These are phyloP conservation scores for Candida pseudocylindracea DNA, from an alignment of 1,139 yeast genomes.

Conservation along the genomic window DNA sequence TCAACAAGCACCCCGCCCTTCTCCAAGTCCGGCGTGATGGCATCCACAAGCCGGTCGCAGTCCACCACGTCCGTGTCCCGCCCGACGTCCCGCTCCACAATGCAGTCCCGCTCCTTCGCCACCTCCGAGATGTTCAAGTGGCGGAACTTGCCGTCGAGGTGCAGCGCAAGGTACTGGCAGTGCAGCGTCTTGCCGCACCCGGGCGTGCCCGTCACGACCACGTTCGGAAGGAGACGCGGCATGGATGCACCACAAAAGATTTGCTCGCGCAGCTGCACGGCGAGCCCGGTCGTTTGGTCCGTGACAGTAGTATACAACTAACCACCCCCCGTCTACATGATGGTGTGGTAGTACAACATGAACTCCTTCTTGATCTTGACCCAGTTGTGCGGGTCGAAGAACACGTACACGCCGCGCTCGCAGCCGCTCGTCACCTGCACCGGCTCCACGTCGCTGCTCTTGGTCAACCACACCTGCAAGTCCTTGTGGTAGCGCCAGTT, in stretches of 20 bases:
- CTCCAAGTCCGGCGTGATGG: conserved; percentile 54
- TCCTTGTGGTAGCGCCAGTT: conserved; percentile 98
- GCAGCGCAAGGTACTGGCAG: conserved; percentile 35
- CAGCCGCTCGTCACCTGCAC: conserved; percentile 66
- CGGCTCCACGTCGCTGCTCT: conserved; percentile 82
- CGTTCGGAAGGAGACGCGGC: conserved; percentile 31
- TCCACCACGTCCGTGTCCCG: conserved; percentile 80
- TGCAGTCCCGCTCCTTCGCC: conserved; percentile 58
- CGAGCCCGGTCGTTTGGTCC: background rate
- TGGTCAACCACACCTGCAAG: conserved; percentile 89
- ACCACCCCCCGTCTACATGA: too few relatives aligned
- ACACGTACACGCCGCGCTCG: conserved; percentile 88
- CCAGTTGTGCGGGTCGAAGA: conserved; percentile 94
- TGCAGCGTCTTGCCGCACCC: conserved; percentile 94
- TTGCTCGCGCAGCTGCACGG: background rate
- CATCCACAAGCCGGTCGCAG: conserved; percentile 72
- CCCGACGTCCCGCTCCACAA: conserved; percentile 69
- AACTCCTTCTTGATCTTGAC: conserved; percentile 78
- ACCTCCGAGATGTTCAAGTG: conserved; percentile 59
- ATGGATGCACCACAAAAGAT: conserved; percentile 11
- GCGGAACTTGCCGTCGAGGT: conserved; percentile 18
- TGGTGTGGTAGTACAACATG: conserved; percentile 30
- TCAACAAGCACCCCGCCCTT: conserved; percentile 77
- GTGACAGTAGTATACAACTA: too few relatives aligned
- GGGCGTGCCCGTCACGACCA: conserved; percentile 89